These are phyloP conservation scores for Fusarium sp. DNA, from an alignment of 2,329 filamentous ascomycete species.

Conservation along the genomic window DNA sequence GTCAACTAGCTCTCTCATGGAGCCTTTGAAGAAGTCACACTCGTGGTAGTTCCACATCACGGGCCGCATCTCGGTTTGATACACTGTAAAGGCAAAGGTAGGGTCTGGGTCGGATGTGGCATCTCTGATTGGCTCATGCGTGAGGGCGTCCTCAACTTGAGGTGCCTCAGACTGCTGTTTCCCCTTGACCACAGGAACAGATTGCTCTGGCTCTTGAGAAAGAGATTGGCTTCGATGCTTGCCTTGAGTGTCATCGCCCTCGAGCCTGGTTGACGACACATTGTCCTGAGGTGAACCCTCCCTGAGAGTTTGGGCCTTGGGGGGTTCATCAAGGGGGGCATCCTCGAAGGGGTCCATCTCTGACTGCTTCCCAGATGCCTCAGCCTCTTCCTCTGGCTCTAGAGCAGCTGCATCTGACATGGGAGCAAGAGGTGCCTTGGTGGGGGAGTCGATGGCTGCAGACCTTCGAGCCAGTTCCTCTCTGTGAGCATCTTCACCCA, in stretches of 20 bases:
- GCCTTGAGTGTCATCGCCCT: background rate
- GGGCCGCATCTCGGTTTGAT: background rate
- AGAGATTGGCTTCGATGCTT: background rate
- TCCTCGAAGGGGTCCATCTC: background rate
- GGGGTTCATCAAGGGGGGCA: background rate
- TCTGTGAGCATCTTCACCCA: background rate
- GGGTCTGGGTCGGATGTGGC: background rate
- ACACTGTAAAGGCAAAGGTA: slow-evolving; percentile 13
- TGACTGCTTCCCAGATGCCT: background rate
- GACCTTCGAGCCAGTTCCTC: background rate
- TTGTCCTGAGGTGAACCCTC: background rate
- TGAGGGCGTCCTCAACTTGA: background rate
- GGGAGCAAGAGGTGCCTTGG: slow-evolving; percentile 1
- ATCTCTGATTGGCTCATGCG: background rate
- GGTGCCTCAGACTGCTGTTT: background rate
- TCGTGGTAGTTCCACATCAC: background rate
- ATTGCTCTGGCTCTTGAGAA: background rate
- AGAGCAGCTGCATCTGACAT: background rate
- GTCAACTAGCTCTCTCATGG: slow-evolving; percentile 13
- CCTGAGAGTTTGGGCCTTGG: background rate
- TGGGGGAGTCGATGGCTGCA: background rate
- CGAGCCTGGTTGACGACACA: background rate
- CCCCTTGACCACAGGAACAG: background rate
- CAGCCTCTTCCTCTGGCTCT: background rate
- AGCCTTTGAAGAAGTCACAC: slow-evolving; percentile 7